phyloP scores from a whole-genome alignment of 768 basidiomycete genomes.

The Podaxis sp. region DNA sequence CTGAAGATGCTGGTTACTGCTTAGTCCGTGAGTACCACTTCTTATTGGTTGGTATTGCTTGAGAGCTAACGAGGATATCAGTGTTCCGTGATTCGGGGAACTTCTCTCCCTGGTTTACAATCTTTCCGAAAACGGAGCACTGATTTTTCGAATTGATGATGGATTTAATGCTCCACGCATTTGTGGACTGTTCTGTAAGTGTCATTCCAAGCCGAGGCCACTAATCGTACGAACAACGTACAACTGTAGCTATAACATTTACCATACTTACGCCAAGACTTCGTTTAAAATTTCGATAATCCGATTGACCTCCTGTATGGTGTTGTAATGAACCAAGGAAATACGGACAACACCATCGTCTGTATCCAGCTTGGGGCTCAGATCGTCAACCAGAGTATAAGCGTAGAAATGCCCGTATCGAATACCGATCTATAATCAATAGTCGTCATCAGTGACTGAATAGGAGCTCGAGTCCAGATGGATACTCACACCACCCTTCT shows the following conservation, averaged over 20 bases:
- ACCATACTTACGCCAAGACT: neutral
- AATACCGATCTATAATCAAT: slow-evolving; percentile 58
- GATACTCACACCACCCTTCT: slow-evolving; percentile 52
- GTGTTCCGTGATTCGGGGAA: slow-evolving; percentile 31
- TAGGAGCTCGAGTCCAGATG: neutral
- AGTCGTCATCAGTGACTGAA: neutral
- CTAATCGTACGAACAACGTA: slow-evolving; percentile 45
- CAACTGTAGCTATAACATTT: slow-evolving; percentile 19
- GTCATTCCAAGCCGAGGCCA: slow-evolving; percentile 35
- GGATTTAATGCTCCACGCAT: neutral
- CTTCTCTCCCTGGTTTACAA: slow-evolving; percentile 7
- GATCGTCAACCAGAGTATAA: slow-evolving; percentile 50
- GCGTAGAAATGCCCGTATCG: slow-evolving; percentile 80
- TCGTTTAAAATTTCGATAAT: neutral
- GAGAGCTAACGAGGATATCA: slow-evolving; percentile 6
- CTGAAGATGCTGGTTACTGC: slow-evolving; percentile 29
- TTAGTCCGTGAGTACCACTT: slow-evolving; percentile 32
- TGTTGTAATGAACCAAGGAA: slow-evolving; percentile 27
- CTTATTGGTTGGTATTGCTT: neutral
- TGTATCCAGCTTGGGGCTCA: slow-evolving; percentile 52
- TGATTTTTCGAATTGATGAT: slow-evolving; percentile 19
- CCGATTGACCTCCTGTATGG: neutral
- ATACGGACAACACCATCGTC: slow-evolving; percentile 70
- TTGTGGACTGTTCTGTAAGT: slow-evolving; percentile 40
- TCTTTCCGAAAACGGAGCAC: neutral